A percentile compares a stretch with the other conserved stretches of the same genome.
Conservation (phyloP, 805 yeast genomes). For the Saturnispora diversa region DNA sequence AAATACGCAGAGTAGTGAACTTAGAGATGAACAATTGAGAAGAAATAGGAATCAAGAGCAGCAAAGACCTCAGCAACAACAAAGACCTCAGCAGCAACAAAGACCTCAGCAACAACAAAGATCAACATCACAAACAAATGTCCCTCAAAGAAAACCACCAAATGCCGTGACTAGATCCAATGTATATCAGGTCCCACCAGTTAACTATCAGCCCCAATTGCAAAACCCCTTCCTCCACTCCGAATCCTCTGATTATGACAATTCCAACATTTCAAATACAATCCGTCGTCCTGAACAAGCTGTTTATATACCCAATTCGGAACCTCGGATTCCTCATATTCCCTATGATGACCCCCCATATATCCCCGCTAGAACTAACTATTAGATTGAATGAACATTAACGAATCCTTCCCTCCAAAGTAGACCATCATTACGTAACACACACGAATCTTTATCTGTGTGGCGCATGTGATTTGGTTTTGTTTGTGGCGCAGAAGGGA, state of each 20-base stretch:
- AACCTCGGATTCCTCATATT: no score
- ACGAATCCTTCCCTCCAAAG: no score
- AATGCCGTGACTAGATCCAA: neutral
- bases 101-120: neutral
- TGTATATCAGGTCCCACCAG: neutral
- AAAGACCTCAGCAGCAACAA: neutral
- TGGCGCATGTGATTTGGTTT: no score
- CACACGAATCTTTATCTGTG: no score
- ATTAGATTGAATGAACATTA: no score
- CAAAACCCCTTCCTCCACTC: slow-evolving; percentile 4
- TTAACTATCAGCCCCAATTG: slow-evolving; percentile 1
- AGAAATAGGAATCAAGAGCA: neutral
- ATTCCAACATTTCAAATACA: no score
- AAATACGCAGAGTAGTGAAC: neutral
- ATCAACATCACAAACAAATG: neutral
- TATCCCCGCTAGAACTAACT: no score
- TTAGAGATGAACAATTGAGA: neutral
- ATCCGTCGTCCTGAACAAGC: no score
- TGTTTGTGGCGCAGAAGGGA: neutral
- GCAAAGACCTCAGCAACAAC: neutral
- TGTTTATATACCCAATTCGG: no score
- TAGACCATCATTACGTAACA: no score
- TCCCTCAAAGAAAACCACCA: slow-evolving; percentile 1
- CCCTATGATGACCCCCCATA: no score
- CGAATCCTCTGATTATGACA: no score